Conservation (phyloP, 108 stramenopile genomes). For the Cyclotella kingstonii region DNA sequence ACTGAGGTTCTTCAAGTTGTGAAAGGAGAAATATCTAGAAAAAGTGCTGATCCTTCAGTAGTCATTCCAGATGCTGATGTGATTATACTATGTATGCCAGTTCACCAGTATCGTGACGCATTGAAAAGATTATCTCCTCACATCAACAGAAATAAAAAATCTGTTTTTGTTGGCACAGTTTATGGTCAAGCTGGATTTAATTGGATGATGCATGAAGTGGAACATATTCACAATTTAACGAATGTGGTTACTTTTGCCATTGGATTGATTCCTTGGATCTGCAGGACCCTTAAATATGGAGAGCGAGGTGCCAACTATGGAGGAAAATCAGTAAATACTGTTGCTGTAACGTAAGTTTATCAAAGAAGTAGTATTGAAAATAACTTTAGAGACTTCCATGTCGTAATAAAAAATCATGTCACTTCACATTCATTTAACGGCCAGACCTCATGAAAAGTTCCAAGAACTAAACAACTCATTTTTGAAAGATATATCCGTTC, state of each 20-base stretch:
- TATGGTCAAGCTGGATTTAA: slow-evolving; percentile 56
- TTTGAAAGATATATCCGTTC: slow-evolving; percentile 35
- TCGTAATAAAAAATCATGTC: no score
- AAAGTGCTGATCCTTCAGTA: slow-evolving; percentile 39
- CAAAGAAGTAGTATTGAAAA: no score
- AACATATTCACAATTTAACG: slow-evolving; percentile 15
- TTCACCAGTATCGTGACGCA: slow-evolving; percentile 42
- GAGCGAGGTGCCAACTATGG: slow-evolving; percentile 40
- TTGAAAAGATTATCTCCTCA: slow-evolving; percentile 44
- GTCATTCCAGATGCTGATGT: slow-evolving; percentile 55
- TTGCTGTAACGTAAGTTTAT: slow-evolving; percentile 39
- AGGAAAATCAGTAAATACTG: slow-evolving; percentile 35
- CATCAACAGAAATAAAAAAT: slow-evolving; percentile 37
- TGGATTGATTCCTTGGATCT: slow-evolving; percentile 57
- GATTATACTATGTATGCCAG: slow-evolving; percentile 53
- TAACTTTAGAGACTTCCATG: no score
- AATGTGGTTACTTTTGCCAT: slow-evolving; percentile 47
- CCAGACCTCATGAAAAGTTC: slow-evolving; percentile 32
- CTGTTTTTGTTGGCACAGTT: slow-evolving; percentile 52
- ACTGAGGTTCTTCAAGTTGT: slow-evolving; percentile 23
- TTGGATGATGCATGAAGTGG: slow-evolving; percentile 59
- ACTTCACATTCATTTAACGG: no score
- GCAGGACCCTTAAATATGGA: slow-evolving; percentile 43
- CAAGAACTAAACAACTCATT: slow-evolving; percentile 40
- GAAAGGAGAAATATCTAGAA: slow-evolving; percentile 31